These are phyloP conservation scores for Geranium brycei DNA, from an alignment of 345 rosid species.

Conservation along the genomic window DNA sequence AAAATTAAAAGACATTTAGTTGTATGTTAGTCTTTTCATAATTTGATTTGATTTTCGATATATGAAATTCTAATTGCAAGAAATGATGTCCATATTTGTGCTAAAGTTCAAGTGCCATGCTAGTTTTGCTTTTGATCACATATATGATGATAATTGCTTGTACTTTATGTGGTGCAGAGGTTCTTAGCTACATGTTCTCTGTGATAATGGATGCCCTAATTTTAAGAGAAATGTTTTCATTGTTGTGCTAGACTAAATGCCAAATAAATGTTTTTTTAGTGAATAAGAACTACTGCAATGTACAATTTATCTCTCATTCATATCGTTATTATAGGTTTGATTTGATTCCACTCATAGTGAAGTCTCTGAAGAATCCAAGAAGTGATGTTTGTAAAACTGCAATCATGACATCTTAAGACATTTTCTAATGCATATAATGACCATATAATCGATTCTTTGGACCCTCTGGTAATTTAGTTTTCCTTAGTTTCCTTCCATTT, in stretches of 20 bases:
- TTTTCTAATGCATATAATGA: conserved; percentile 36
- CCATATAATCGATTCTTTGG: no score
- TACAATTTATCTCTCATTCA: no score
- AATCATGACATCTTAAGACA: conserved; percentile 77
- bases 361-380: conserved; percentile 90
- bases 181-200: background rate
- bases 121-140: background rate
- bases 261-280: no score
- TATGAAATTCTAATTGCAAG: background rate
- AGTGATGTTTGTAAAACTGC: conserved; percentile 96
- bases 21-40: no score
- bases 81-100: background rate
- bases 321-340: conserved; percentile 35
- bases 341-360: conserved; percentile 60
- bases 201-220: background rate
- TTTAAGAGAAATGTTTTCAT: background rate
- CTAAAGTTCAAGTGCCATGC: no score
- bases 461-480: no score
- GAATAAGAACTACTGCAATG: no score
- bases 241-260: background rate
- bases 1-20: no score
- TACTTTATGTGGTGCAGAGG: background rate
- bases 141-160: background rate
- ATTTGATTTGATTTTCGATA: background rate
- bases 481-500: no score